These are phyloP conservation scores for Scytalidium sp. DNA, from an alignment of 2,329 filamentous ascomycete species.

Conservation along the genomic window DNA sequence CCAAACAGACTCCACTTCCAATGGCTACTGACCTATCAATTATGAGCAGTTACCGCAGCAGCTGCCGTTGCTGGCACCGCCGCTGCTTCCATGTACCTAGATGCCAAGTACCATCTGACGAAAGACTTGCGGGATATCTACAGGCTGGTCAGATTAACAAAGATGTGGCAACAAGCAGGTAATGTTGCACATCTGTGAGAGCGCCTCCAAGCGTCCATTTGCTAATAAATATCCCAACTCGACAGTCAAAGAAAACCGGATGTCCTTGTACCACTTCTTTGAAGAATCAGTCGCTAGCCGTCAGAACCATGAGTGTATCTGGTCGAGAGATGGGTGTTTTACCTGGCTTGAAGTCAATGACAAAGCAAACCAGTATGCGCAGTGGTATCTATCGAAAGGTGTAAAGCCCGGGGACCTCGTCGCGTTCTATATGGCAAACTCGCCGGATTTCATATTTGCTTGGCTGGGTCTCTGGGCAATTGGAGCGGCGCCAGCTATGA, in stretches of 20 bases:
- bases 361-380: constrained; percentile 57
- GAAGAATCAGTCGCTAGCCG: constrained; percentile 50
- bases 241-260: constrained; percentile 46
- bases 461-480: constrained; percentile 65
- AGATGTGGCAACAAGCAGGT: constrained; percentile 48
- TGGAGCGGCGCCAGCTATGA: constrained; percentile 66
- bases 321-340: constrained; percentile 61
- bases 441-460: constrained; percentile 62
- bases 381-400: constrained; percentile 58
- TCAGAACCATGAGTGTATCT: constrained; percentile 57
- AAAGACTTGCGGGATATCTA: constrained; percentile 56
- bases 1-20: background rate
- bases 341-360: constrained; percentile 55
- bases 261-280: constrained; percentile 66
- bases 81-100: constrained; percentile 55
- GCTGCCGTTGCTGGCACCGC: constrained; percentile 31
- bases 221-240: background rate
- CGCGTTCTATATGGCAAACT: constrained; percentile 65
- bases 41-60: constrained; percentile 14
- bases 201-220: background rate
- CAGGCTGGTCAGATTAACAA: constrained; percentile 37
- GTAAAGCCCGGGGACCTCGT: constrained; percentile 60
- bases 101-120: constrained; percentile 65
- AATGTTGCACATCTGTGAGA: constrained; percentile 16
- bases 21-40: background rate